Percentiles rank a stretch among this genome's conserved stretches.
Evolutionary conservation across 768 basidiomycete species (phyloP).

Genomic region (Pseudohyphozyma bogoriensis): DNA sequence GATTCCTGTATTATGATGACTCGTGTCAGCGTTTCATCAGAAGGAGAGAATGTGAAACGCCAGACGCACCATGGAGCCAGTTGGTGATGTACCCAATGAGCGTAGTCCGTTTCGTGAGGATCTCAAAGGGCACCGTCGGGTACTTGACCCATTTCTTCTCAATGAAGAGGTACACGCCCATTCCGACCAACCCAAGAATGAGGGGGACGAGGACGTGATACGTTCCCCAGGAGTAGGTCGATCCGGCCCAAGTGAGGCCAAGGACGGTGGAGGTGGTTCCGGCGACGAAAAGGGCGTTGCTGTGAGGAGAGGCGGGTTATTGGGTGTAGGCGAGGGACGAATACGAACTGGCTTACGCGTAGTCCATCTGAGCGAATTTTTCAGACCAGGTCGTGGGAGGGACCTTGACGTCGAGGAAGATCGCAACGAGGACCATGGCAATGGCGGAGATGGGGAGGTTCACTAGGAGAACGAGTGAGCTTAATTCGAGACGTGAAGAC

Average conservation of each 20-base stretch:
- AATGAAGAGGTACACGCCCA: slow-evolving; percentile 52
- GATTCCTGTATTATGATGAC: too few species aligned
- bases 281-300: slow-evolving; percentile 41
- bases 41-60: too few species aligned
- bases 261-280: slow-evolving; percentile 36
- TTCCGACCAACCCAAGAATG: slow-evolving; percentile 49
- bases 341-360: slow-evolving; percentile 11
- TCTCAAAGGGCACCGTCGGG: slow-evolving; percentile 36
- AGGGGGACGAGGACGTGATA: slow-evolving; percentile 42
- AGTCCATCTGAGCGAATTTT: slow-evolving; percentile 30
- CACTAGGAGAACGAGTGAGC: not conserved
- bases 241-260: slow-evolving; percentile 48
- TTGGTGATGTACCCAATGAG: slow-evolving; percentile 37
- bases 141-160: slow-evolving; percentile 45
- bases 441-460: slow-evolving; percentile 24
- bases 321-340: slow-evolving; percentile 37
- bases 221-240: slow-evolving; percentile 43
- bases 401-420: slow-evolving; percentile 28
- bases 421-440: slow-evolving; percentile 19
- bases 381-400: slow-evolving; percentile 39
- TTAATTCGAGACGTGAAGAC: too few species aligned
- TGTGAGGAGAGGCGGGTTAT: slow-evolving; percentile 5
- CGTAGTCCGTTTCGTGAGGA: slow-evolving; percentile 41
- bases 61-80: slow-evolving; percentile 39
- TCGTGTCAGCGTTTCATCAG: too few species aligned